Evolutionary conservation across 2,329 filamentous ascomycete species (phyloP), one percentile per base, ranked within the genome.

Genomic region (Xylaria sp.): DNA sequence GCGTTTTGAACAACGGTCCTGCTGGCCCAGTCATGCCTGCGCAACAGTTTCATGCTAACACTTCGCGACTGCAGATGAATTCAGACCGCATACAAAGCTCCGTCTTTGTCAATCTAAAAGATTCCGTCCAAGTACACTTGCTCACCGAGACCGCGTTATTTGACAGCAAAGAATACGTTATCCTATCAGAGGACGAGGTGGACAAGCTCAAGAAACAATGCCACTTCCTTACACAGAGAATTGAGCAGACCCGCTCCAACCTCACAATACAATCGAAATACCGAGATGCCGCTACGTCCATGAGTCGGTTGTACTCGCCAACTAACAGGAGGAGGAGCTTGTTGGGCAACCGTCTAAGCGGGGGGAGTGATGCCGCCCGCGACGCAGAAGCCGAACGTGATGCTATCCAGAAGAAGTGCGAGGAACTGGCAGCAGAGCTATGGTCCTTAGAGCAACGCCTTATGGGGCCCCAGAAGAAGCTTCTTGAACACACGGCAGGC

Each of bases 241-340:
- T 97, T 73, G 92, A 95, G 71, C 91, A 93, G 46, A 90, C 93
- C 23, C 90, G 91, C 73, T 89, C 93, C 69, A 97, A 95, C 81
- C 86, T 99, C 46, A 90, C 91, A 39, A 90, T 98, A 55, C 96
- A 99, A 80, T 92, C 90, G 64, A 99, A 98, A 83, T 94, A 98
- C 76, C 92, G 94, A 75, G 95, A 98, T 85, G 96, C 96, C 0
- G 94, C 96, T 12, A 88, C 91, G 72, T 97, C 94, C 50, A 90
- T 99, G 81, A 91, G 91, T 68, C 91, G 92, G 75, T 85, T 99
- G 37, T 94, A 97, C 78, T 88, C 88, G 9, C 86, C 89, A n/a
- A 85, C 86, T 10, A 78, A 76, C n/a, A 78, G 76, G 34, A 84
- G 85, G 61, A 83, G 79, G 71, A 86, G 85, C 68, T 75, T 85